phyloP scores from a whole-genome alignment of 2,329 filamentous ascomycete genomes.

The Zasmidium citrigriseum region DNA sequence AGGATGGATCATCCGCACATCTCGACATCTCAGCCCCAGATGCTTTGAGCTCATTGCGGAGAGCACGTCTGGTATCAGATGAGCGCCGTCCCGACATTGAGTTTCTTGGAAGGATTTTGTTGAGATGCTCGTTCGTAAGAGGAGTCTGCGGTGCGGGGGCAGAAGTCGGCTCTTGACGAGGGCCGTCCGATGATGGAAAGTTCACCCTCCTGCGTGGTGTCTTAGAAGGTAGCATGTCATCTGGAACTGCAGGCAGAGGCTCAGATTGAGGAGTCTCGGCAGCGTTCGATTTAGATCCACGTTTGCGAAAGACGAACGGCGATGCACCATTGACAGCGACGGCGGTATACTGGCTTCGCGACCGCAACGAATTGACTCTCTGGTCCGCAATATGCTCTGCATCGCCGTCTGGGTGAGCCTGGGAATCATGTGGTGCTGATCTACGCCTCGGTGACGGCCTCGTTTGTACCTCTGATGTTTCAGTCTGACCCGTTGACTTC shows the following conservation, averaged over 20 bases:
- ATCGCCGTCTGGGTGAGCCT: constrained; percentile 2
- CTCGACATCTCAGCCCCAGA: constrained; percentile 26
- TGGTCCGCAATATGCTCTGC: constrained; percentile 5
- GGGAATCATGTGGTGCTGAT: constrained; percentile 19
- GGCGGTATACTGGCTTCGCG: constrained; percentile 10
- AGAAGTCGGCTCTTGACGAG: background rate
- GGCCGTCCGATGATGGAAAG: constrained; percentile 9
- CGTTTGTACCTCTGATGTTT: background rate
- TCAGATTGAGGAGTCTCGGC: constrained; percentile 2
- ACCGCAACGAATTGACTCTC: background rate
- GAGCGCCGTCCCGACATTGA: constrained; percentile 9
- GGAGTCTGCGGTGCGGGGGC: constrained; percentile 14
- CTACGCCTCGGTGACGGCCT: constrained; percentile 11
- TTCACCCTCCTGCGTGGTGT: constrained; percentile 3
- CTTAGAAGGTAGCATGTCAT: constrained; percentile 2
- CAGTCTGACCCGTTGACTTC: constrained; percentile 16
- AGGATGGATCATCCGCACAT: constrained; percentile 11
- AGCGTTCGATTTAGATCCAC: constrained; percentile 14
- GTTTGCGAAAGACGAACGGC: constrained; percentile 33
- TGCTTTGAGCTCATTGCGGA: constrained; percentile 26
- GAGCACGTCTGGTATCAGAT: constrained; percentile 23
- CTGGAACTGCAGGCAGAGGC: background rate
- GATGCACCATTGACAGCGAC: constrained; percentile 19
- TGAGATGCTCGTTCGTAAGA: constrained; percentile 21
- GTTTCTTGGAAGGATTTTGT: constrained; percentile 15